Base-by-base conservation (phyloP, 768 basidiomycete species). In the Mycena albidolilacea region DNA sequence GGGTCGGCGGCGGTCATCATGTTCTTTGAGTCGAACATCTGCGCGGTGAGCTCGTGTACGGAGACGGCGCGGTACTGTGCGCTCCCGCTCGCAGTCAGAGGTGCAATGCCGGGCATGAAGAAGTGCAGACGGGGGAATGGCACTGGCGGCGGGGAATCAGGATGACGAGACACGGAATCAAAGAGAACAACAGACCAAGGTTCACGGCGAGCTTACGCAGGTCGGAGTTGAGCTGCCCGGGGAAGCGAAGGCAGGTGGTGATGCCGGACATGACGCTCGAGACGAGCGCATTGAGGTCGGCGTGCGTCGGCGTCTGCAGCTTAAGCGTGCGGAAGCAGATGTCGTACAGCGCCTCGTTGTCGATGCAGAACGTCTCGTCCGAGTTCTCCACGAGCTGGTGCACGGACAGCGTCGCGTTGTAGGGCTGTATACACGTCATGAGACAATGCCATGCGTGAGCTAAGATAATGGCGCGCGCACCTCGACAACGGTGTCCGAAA, bases 21-120 rank as follows among this genome's bases (percentile, higher is more conserved):
- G 92, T 98, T 98, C 91, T 98, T 98, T 58, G 96, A 95, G 78
- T 98, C 97, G 83, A 99, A 99, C 97, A 99, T 98, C 81, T 99
- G 98, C 81, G 96, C 93, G 12, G 97, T 98, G 74, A 99, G 90
- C 84, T 99, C 98, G 46, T 98, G 96, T 43, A 99, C 97, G 62
- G 95, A 95, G 79, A 98, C 95, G 57, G 96, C 95, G 74, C 98
- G 95, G 89, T 97, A 99, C 80, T 96, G 95, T 79, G 95, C 94
- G 82, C 94, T 96, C 64, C 96, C 96, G 44, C 95, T 94, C 41
- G 98, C 94, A 63, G 97, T 97, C 72, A 99, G 86, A 41, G 97
- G 97, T 70, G 97, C 97, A 76, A 93, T 97, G 71, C 97, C 97
- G 67, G 96, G 96, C 90, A 98, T 95, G 91, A 99, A 98, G 91